phyloP scores from a whole-genome alignment of 805 yeast species.

The Metschnikowia picachoensis region DNA sequence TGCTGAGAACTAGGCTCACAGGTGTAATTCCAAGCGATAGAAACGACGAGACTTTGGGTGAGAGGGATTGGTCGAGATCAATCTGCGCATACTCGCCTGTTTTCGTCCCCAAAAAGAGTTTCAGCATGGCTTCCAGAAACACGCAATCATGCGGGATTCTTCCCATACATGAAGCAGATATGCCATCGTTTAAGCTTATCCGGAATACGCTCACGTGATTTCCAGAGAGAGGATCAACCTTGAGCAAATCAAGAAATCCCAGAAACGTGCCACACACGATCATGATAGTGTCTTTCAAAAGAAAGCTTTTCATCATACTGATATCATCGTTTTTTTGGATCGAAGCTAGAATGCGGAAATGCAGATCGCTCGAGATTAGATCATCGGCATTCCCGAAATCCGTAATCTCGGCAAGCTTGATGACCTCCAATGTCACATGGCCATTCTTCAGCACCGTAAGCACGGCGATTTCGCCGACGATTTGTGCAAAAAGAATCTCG shows the following conservation, averaged over 20 bases:
- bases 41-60: conserved; percentile 13
- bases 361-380: not conserved
- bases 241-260: not conserved
- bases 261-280: conserved; percentile 5
- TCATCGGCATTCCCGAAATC: not conserved
- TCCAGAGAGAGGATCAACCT: not conserved
- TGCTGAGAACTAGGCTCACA: conserved; percentile 17
- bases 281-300: not conserved
- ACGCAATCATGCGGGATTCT: conserved; percentile 9
- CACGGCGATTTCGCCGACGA: conserved; percentile 3
- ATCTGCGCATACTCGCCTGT: conserved; percentile 29
- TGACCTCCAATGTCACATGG: conserved; percentile 1
- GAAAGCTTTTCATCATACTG: conserved; percentile 4
- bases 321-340: not conserved
- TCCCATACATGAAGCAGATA: too few relatives aligned
- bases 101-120: conserved; percentile 29
- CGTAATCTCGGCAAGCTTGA: not conserved
- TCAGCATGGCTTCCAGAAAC: not conserved
- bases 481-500: conserved; percentile 7
- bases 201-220: not conserved
- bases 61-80: not conserved
- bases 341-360: conserved; percentile 1
- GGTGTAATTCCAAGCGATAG: conserved; percentile 27
- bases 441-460: not conserved
- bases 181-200: too few relatives aligned